Evolutionary conservation across 305 asterid genomes (phyloP).

Genomic region (Rubia peregrina): DNA sequence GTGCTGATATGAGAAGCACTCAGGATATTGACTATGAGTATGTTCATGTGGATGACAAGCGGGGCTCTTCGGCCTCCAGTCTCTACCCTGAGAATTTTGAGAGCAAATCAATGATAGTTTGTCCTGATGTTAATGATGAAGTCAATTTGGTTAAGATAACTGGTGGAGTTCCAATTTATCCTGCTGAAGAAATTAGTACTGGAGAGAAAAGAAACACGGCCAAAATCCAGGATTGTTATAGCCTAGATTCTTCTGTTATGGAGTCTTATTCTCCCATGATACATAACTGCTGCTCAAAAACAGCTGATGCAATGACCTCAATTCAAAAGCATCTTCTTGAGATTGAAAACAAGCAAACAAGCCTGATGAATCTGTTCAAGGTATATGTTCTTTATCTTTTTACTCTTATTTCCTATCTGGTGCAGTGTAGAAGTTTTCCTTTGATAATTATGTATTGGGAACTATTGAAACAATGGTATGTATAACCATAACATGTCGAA

Average conservation of each 20-base stretch:
- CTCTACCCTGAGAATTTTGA: constrained; percentile 50
- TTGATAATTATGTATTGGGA: not conserved
- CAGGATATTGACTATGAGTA: constrained; percentile 53
- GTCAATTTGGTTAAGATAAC: constrained; percentile 51
- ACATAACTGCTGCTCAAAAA: constrained; percentile 54
- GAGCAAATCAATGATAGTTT: constrained; percentile 32
- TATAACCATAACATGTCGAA: not conserved
- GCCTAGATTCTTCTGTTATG: constrained; percentile 79
- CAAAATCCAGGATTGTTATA: constrained; percentile 56
- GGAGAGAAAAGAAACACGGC: constrained; percentile 61
- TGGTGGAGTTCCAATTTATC: constrained; percentile 52
- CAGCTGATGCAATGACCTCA: constrained; percentile 57
- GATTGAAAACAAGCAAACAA: constrained; percentile 80
- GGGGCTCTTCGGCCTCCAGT: constrained; percentile 64
- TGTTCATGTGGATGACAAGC: constrained; percentile 66
- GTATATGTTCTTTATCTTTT: constrained; percentile 30
- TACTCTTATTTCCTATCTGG: not conserved
- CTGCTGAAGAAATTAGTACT: constrained; percentile 49
- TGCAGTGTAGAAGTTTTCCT: not conserved
- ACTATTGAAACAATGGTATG: not conserved
- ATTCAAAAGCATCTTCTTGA: constrained; percentile 73
- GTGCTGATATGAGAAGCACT: constrained; percentile 37
- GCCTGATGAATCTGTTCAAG: constrained; percentile 72
- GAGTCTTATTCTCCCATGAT: constrained; percentile 51
- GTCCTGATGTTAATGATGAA: constrained; percentile 44